phyloP scores from a whole-genome alignment of 306 rosid species.

The Casuarina cunninghamiana region DNA sequence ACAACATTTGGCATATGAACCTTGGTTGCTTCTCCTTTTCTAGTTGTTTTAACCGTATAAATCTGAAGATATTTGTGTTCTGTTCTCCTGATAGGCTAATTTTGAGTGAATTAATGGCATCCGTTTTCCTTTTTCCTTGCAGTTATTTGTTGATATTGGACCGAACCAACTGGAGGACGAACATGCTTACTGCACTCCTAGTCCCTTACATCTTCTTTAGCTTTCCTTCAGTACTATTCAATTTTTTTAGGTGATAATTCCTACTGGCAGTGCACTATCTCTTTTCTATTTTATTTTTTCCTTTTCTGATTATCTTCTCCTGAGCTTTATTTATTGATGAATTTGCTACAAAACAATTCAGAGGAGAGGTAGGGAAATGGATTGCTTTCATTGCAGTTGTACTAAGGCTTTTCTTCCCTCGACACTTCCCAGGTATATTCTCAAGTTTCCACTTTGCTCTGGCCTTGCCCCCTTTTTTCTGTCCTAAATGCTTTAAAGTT shows the following conservation, averaged over 20 bases:
- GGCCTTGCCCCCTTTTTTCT: too few relatives aligned
- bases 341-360: constrained; percentile 25
- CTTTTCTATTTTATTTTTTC: neutral
- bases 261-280: neutral
- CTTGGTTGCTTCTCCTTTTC: neutral
- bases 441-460: neutral
- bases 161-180: constrained; percentile 91
- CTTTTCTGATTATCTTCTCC: neutral
- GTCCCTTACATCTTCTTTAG: constrained; percentile 92
- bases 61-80: neutral
- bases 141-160: constrained; percentile 85
- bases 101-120: neutral
- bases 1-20: neutral
- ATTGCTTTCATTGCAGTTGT: constrained; percentile 72
- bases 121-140: constrained; percentile 20
- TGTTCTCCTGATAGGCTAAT: neutral
- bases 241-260: constrained; percentile 53
- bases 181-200: constrained; percentile 77
- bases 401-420: constrained; percentile 79
- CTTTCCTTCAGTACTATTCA: constrained; percentile 61
- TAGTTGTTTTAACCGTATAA: neutral
- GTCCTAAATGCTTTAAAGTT: too few relatives aligned
- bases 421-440: constrained; percentile 72
- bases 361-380: constrained; percentile 89
- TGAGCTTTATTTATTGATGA: neutral